phyloP scores from a whole-genome alignment of 371 early-diverging fungal genomes.

The Mycotypha africana region DNA sequence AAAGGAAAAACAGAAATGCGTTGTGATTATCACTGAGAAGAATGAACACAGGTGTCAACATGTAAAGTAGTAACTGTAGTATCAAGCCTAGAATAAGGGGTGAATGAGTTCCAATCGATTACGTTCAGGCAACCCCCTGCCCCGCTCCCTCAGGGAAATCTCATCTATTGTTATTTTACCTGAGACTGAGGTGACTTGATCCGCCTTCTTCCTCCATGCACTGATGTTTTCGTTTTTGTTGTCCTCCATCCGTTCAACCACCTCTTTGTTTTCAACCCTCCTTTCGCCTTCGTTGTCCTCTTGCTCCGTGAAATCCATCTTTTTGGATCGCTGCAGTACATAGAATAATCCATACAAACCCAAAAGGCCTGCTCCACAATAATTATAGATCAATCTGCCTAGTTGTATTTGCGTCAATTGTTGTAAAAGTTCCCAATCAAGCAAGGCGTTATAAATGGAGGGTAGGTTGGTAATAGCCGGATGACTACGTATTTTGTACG shows the following conservation, averaged over 20 bases:
- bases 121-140: no score
- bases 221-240: no score
- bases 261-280: no score
- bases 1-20: constrained; percentile 52
- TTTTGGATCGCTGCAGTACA: constrained; percentile 23
- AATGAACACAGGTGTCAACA: constrained; percentile 45
- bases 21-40: constrained; percentile 60
- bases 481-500: constrained; percentile 22
- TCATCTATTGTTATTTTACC: no score
- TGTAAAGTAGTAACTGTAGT: constrained; percentile 24
- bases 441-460: constrained; percentile 9
- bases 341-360: constrained; percentile 25
- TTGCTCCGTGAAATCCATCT: no score
- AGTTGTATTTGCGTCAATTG: constrained; percentile 25
- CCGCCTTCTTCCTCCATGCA: no score
- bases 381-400: constrained; percentile 37
- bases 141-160: no score
- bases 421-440: constrained; percentile 18
- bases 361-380: constrained; percentile 25
- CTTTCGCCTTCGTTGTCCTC: no score
- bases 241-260: no score
- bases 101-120: no score
- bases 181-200: no score
- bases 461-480: constrained; percentile 10
- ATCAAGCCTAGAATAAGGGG: no score